Percentiles rank a stretch among this genome's conserved stretches.
These are phyloP conservation scores for Termitomyces sp. DNA, from an alignment of 768 basidiomycete species.

Conservation along the genomic window DNA sequence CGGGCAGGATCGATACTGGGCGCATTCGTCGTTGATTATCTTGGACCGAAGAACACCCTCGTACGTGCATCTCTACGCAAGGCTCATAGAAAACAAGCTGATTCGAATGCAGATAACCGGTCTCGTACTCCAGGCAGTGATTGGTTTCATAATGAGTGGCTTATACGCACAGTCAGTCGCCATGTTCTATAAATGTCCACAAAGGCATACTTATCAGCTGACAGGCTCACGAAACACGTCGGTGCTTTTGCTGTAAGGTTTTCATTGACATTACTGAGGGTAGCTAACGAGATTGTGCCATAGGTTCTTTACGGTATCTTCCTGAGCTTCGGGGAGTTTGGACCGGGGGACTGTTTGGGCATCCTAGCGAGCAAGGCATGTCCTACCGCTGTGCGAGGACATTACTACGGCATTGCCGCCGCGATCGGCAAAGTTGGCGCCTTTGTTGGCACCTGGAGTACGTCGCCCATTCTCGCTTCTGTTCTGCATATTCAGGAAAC, in stretches of 20 bases:
- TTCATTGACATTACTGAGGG: background rate
- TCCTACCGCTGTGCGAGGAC: constrained; percentile 80
- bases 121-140: constrained; percentile 61
- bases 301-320: constrained; percentile 88
- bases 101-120: constrained; percentile 49
- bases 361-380: constrained; percentile 79
- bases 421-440: constrained; percentile 83
- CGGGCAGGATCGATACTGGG: constrained; percentile 60
- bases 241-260: constrained; percentile 62
- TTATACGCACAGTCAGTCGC: constrained; percentile 46
- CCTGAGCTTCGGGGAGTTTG: constrained; percentile 82
- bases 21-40: constrained; percentile 69
- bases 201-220: background rate
- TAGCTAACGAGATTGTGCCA: background rate
- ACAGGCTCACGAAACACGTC: constrained; percentile 52
- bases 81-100: background rate
- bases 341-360: constrained; percentile 73
- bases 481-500: background rate
- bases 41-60: constrained; percentile 75
- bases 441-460: constrained; percentile 77
- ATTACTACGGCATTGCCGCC: constrained; percentile 83
- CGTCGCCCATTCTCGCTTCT: constrained; percentile 14
- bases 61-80: constrained; percentile 24
- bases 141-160: constrained; percentile 90
- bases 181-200: background rate